phyloP scores from a whole-genome alignment of 371 early-diverging fungal genomes.

The Apophysomyces elegans region DNA sequence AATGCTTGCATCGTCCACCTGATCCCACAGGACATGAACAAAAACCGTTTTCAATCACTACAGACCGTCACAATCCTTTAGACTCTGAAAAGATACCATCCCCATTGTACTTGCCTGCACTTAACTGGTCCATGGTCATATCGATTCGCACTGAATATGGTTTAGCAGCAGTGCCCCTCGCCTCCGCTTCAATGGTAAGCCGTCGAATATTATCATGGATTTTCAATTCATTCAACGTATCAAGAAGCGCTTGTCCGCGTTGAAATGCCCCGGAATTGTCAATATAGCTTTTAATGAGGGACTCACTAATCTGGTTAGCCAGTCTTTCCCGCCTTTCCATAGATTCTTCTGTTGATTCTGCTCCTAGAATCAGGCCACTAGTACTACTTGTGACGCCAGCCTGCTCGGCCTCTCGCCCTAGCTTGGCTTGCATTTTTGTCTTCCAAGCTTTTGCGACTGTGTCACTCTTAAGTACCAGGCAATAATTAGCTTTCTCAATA shows the following conservation, averaged over 20 bases:
- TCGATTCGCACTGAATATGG: conserved; percentile 15
- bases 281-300: conserved; percentile 18
- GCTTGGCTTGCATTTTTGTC: too few species aligned
- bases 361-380: background rate
- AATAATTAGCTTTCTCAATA: background rate
- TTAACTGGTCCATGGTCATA: background rate
- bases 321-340: background rate
- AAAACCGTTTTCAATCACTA: conserved; percentile 12
- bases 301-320: background rate
- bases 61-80: background rate
- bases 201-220: conserved; percentile 11
- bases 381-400: background rate
- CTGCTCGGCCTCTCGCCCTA: background rate
- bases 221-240: conserved; percentile 11
- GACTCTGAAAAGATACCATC: background rate
- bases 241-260: conserved; percentile 20
- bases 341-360: background rate
- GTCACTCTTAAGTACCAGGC: background rate
- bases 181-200: conserved; percentile 13
- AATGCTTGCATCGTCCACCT: conserved; percentile 28
- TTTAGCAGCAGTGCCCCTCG: conserved; percentile 15
- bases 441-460: too few species aligned
- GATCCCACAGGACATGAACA: conserved; percentile 30
- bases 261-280: conserved; percentile 16
- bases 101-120: background rate